phyloP scores from a whole-genome alignment of 768 basidiomycete species.

The Rhodotorula kratochvilovae region DNA sequence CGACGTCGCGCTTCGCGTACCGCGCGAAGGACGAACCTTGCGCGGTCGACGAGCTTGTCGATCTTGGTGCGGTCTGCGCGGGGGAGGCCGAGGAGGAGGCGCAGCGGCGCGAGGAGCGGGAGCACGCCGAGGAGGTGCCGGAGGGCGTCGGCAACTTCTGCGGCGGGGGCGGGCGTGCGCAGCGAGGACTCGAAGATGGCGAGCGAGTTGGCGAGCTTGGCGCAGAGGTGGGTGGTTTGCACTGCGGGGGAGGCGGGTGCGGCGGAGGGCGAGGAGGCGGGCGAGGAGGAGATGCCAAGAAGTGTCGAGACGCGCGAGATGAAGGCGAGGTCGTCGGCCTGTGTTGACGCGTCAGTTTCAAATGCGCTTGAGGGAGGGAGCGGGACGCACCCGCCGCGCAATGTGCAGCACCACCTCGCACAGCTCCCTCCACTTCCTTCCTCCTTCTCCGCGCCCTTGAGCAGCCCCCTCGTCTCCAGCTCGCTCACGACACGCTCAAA shows the following conservation, averaged over 20 bases:
- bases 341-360: slow-evolving; percentile 49
- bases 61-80: not conserved
- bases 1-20: not conserved
- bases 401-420: slow-evolving; percentile 70
- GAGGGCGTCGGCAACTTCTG: not conserved
- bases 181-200: slow-evolving; percentile 3
- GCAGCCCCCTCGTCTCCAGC: not conserved
- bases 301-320: slow-evolving; percentile 33
- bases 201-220: slow-evolving; percentile 10
- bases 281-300: slow-evolving; percentile 7
- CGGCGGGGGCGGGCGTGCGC: not conserved
- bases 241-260: not conserved
- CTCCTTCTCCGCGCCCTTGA: slow-evolving; percentile 9
- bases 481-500: slow-evolving; percentile 50
- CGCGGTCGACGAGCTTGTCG: slow-evolving; percentile 23
- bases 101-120: slow-evolving; percentile 9
- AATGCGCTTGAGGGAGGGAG: too few relatives aligned
- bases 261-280: not conserved
- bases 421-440: slow-evolving; percentile 58
- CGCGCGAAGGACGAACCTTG: slow-evolving; percentile 4
- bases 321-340: slow-evolving; percentile 30
- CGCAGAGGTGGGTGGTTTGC: not conserved
- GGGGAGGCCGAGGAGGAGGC: not conserved
- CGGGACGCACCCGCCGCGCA: slow-evolving; percentile 58
- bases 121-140: not conserved